phyloP scores from a whole-genome alignment of 306 rosid species.

The Astragalus glycyphyllos region DNA sequence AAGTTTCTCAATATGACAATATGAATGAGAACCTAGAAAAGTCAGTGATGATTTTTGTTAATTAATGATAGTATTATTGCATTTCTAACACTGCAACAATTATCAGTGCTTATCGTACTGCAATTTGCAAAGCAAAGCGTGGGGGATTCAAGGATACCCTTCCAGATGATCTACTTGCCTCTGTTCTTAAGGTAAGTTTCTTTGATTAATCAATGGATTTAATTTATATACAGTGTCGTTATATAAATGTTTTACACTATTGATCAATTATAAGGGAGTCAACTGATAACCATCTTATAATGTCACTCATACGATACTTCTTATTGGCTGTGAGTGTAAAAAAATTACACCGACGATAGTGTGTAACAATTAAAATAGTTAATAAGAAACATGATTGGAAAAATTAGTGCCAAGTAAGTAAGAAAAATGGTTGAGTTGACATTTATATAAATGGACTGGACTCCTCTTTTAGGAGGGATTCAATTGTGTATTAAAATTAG shows the following conservation, averaged over 20 bases:
- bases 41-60: background rate
- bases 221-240: no score
- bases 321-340: no score
- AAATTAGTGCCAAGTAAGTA: background rate
- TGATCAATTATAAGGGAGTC: no score
- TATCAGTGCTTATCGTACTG: slow-evolving; percentile 78
- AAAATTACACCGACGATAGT: no score
- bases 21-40: background rate
- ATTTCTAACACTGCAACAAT: slow-evolving; percentile 12
- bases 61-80: background rate
- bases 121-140: slow-evolving; percentile 85
- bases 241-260: no score
- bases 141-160: slow-evolving; percentile 92
- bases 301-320: no score
- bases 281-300: no score
- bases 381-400: background rate
- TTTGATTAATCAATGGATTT: slow-evolving; percentile 11
- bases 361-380: no score
- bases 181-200: slow-evolving; percentile 78
- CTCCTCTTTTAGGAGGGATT: no score
- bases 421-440: background rate
- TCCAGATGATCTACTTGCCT: slow-evolving; percentile 85
- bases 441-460: background rate
- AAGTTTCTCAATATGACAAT: slow-evolving; percentile 39
- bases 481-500: no score